A percentile compares a stretch with the other conserved stretches of the same genome.
Conservation (phyloP, 331 rosid species). For the Quercus tomentella region DNA sequence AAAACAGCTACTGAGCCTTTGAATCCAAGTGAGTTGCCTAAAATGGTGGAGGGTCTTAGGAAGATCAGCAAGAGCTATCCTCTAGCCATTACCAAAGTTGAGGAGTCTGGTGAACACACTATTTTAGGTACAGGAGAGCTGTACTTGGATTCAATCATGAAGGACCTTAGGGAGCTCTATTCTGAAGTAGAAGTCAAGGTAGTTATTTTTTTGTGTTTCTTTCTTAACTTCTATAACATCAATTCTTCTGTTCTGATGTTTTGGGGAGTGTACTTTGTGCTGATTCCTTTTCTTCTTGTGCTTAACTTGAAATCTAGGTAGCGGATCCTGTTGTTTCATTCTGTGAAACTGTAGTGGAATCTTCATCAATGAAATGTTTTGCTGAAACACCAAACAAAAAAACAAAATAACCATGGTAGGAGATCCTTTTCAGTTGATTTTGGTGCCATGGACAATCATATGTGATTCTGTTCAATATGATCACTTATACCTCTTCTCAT, state of each 20-base stretch:
- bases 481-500: not conserved
- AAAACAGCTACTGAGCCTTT: conserved; percentile 97
- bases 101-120: conserved; percentile 99
- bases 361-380: conserved; percentile 99
- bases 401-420: conserved; percentile 96
- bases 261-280: conserved; percentile 5
- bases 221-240: not conserved
- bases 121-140: conserved; percentile 94
- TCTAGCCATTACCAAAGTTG: conserved; percentile 93
- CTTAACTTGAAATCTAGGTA: conserved; percentile 47
- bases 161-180: conserved; percentile 96
- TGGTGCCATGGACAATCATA: not conserved
- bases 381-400: conserved; percentile 98
- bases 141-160: conserved; percentile 98
- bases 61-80: conserved; percentile 99
- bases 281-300: conserved; percentile 19
- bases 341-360: conserved; percentile 96
- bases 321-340: conserved; percentile 98
- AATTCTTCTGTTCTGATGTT: not conserved
- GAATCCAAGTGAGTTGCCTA: conserved; percentile 95
- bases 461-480: conserved; percentile 8
- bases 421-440: not conserved
- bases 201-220: not conserved
- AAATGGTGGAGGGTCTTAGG: conserved; percentile 98
- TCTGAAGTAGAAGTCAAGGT: conserved; percentile 99